Conservation (phyloP, 495 filamentous ascomycete species). For the Filosporella fistucella region DNA sequence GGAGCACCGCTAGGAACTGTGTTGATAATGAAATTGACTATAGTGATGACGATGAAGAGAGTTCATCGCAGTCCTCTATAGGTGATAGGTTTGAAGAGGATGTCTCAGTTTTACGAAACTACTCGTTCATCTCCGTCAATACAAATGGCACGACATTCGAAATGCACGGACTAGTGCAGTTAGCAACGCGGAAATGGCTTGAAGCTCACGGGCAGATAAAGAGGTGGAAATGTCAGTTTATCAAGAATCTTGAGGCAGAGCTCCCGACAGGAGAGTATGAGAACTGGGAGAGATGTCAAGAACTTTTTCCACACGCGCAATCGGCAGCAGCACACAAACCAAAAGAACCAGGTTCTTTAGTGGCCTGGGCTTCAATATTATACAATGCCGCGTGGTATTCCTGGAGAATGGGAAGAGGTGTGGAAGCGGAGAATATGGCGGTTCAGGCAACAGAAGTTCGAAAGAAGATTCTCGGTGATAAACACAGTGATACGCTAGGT, state of each 20-base stretch:
- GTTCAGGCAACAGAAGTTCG: background rate
- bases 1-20: background rate
- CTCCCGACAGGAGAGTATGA: constrained; percentile 32
- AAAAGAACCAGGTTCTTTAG: background rate
- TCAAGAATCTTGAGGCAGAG: constrained; percentile 18
- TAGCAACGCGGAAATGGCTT: constrained; percentile 39
- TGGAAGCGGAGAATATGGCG: constrained; percentile 3
- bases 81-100: constrained; percentile 27
- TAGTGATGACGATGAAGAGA: background rate
- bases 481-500: background rate
- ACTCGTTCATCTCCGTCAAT: constrained; percentile 32
- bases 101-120: constrained; percentile 34
- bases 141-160: constrained; percentile 21
- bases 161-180: constrained; percentile 42
- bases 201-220: background rate
- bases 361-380: constrained; percentile 3
- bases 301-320: constrained; percentile 34
- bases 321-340: constrained; percentile 17
- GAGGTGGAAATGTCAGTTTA: background rate
- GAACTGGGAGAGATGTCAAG: constrained; percentile 31
- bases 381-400: constrained; percentile 4
- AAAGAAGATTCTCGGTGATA: background rate
- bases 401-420: background rate
- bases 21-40: background rate
- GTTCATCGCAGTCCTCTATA: constrained; percentile 11